Evolutionary conservation across 176 grass and related monocot species (phyloP).

Genomic region (Avena eriantha): DNA sequence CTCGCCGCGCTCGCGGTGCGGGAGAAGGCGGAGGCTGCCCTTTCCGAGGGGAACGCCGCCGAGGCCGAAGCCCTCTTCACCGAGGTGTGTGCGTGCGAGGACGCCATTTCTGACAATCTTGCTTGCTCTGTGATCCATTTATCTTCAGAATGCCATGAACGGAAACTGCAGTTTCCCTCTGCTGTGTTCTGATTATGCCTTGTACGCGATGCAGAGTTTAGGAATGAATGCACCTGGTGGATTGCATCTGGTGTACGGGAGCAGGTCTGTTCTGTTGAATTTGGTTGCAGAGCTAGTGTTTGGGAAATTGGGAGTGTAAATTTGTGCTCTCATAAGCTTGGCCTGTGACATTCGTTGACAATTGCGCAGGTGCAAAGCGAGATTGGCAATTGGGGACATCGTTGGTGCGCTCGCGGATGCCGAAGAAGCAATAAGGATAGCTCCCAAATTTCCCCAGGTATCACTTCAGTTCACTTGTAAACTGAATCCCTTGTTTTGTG

Average conservation of each 20-base stretch:
- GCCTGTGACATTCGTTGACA: neutral
- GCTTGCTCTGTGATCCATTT: neutral
- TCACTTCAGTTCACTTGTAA: conserved; percentile 5
- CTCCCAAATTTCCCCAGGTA: conserved; percentile 62
- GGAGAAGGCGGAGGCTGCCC: conserved; percentile 64
- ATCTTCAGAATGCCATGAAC: neutral
- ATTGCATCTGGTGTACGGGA: conserved; percentile 65
- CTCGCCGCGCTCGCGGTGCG: conserved; percentile 60
- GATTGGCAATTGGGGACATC: conserved; percentile 55
- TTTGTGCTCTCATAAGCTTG: neutral
- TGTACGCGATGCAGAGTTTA: conserved; percentile 54
- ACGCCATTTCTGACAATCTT: neutral
- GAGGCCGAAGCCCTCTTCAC: conserved; percentile 78
- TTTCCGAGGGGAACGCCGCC: conserved; percentile 55
- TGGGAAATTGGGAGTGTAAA: neutral
- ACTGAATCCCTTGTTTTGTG: neutral
- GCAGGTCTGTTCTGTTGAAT: conserved; percentile 52
- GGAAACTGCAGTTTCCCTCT: neutral
- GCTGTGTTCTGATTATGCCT: neutral
- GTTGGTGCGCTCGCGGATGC: conserved; percentile 63
- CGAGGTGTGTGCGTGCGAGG: conserved; percentile 44
- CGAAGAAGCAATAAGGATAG: conserved; percentile 65
- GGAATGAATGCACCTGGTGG: conserved; percentile 59
- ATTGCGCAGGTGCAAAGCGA: conserved; percentile 74
- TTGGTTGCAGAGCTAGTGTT: neutral